phyloP scores from a whole-genome alignment of 2,329 filamentous ascomycete species.

The Colletotrichum sp. region DNA sequence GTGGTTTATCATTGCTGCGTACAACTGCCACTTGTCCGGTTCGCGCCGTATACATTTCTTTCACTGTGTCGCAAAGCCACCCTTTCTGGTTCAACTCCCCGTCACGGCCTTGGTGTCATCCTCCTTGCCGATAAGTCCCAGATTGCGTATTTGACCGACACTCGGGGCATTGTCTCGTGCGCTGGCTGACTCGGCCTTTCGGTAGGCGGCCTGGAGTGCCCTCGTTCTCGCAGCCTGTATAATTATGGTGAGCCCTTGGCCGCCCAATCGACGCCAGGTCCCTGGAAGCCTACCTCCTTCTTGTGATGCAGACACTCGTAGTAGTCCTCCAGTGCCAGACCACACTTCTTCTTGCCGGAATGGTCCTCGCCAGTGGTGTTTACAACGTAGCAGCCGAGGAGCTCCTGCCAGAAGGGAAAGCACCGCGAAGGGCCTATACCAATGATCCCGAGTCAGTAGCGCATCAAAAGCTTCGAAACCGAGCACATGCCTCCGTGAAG shows the following conservation, averaged over 20 bases:
- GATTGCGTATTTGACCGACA: constrained; percentile 83
- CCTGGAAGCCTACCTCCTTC: constrained; percentile 82
- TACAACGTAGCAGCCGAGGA: constrained; percentile 97
- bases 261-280: background rate
- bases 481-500: constrained; percentile 72
- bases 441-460: constrained; percentile 24
- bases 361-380: constrained; percentile 83
- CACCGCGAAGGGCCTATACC: constrained; percentile 72
- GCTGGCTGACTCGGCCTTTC: constrained; percentile 77
- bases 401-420: constrained; percentile 99
- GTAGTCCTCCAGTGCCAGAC: constrained; percentile 89
- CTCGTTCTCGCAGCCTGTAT: constrained; percentile 76
- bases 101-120: constrained; percentile 74
- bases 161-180: constrained; percentile 82
- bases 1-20: constrained; percentile 11
- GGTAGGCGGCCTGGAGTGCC: constrained; percentile 83
- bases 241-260: constrained; percentile 1
- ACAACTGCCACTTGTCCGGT: background rate
- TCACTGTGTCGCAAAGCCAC: constrained; percentile 19
- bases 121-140: constrained; percentile 84
- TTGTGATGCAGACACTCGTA: constrained; percentile 98
- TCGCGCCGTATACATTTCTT: constrained; percentile 3
- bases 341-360: constrained; percentile 86
- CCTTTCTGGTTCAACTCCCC: constrained; percentile 30
- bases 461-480: background rate